These are phyloP conservation scores for Penicillium maclennaniae DNA, from an alignment of 495 filamentous ascomycete species.

Conservation along the genomic window DNA sequence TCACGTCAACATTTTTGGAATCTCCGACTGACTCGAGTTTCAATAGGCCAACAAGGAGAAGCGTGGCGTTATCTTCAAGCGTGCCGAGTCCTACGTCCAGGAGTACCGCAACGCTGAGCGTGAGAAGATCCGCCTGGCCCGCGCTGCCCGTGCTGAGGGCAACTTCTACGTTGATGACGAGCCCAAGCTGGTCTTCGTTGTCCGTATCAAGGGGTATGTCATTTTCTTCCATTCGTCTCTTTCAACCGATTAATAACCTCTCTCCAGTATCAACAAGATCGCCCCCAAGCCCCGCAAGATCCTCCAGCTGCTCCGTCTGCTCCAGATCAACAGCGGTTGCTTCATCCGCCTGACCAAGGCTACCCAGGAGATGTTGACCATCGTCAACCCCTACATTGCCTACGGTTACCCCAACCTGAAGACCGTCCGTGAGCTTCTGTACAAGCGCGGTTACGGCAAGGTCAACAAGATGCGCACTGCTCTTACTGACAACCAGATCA, in stretches of 20 bases:
- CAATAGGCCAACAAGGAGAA: constrained; percentile 91
- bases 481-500: constrained; percentile 95
- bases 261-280: constrained; percentile 97
- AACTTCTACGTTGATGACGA: constrained; percentile 91
- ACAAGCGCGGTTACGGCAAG: constrained; percentile 99
- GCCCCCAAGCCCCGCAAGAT: constrained; percentile 99
- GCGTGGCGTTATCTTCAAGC: constrained; percentile 97
- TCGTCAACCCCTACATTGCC: constrained; percentile 96
- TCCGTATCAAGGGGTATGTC: constrained; percentile 96
- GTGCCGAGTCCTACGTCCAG: constrained; percentile 98
- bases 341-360: constrained; percentile 98
- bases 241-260: constrained; percentile 17
- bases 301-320: constrained; percentile 94
- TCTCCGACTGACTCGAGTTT: constrained; percentile 38
- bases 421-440: constrained; percentile 96
- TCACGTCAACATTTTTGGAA: constrained; percentile 14
- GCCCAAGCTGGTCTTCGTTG: constrained; percentile 94
- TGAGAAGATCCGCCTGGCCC: constrained; percentile 91
- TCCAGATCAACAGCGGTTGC: constrained; percentile 99
- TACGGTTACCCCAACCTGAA: constrained; percentile 99
- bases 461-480: constrained; percentile 92
- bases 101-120: constrained; percentile 98
- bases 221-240: background rate
- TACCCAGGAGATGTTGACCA: constrained; percentile 94
- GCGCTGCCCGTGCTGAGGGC: constrained; percentile 85